Conservation (phyloP, 495 filamentous ascomycete species). For the Hypoxylon trugodes region DNA sequence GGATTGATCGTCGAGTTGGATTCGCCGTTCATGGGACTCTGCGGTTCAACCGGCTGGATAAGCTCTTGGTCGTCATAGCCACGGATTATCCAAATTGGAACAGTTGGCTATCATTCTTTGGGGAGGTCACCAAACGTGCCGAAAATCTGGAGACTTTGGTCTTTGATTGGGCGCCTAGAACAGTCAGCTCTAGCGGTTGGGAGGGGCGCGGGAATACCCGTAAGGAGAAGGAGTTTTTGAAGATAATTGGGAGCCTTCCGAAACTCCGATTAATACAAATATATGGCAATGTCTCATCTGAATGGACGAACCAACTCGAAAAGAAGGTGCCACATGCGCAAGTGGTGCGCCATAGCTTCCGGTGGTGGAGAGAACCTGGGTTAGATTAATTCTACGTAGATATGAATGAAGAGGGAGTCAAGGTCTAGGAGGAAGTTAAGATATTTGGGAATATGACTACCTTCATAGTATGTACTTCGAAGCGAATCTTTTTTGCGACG, state of each 20-base stretch:
- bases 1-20: constrained; percentile 31
- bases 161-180: constrained; percentile 41
- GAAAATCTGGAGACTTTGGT: constrained; percentile 23
- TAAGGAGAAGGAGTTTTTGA: constrained; percentile 41
- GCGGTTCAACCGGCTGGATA: constrained; percentile 35
- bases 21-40: constrained; percentile 36
- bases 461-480: too few species aligned
- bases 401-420: background rate
- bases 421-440: background rate
- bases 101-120: constrained; percentile 39
- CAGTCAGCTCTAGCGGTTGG: constrained; percentile 24
- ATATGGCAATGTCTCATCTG: constrained; percentile 27
- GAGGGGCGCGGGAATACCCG: constrained; percentile 22
- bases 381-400: constrained; percentile 30
- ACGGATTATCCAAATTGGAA: constrained; percentile 45
- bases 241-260: constrained; percentile 18
- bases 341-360: constrained; percentile 18
- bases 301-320: constrained; percentile 31
- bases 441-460: too few species aligned
- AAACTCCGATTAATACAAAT: constrained; percentile 25
- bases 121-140: constrained; percentile 9
- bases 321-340: constrained; percentile 1
- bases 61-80: constrained; percentile 36
- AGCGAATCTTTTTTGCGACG: too few species aligned
- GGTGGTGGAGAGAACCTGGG: constrained; percentile 39